These are phyloP conservation scores for Aspergillus fischeri DNA, from an alignment of 2,329 filamentous ascomycete genomes.

Conservation along the genomic window DNA sequence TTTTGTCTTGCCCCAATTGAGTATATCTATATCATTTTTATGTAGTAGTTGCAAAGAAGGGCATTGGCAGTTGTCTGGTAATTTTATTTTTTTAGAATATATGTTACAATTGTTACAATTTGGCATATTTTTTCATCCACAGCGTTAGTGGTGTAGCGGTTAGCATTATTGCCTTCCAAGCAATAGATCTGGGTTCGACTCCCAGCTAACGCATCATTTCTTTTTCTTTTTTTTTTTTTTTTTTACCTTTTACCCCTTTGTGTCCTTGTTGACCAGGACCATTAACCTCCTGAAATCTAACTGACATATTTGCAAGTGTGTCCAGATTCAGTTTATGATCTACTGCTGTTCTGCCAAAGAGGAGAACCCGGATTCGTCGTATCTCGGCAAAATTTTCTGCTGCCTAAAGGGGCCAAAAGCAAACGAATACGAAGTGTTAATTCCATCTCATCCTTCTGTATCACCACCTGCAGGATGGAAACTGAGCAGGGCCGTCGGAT, in stretches of 20 bases:
- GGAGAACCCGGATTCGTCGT: no score
- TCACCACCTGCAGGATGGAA: background rate
- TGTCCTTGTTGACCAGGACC: background rate
- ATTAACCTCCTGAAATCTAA: background rate
- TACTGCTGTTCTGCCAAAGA: no score
- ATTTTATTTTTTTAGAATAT: no score
- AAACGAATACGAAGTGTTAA: background rate
- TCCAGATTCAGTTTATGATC: no score
- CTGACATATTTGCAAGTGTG: no score
- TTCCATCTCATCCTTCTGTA: background rate
- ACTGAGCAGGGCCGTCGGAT: background rate
- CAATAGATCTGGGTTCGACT: slow-evolving; percentile 4
- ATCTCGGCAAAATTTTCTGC: background rate
- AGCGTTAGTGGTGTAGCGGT: background rate
- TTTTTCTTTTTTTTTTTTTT: background rate
- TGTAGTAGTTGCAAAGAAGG: no score
- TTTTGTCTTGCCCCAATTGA: background rate
- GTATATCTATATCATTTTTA: background rate
- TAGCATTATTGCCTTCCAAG: slow-evolving; percentile 3
- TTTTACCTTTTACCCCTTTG: background rate
- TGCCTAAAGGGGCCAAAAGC: background rate
- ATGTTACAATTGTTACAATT: no score
- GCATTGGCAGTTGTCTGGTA: no score
- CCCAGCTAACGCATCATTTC: slow-evolving; percentile 1
- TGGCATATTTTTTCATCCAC: no score